These are phyloP conservation scores for Candida dendrica DNA, from an alignment of 805 yeast genomes.

Conservation along the genomic window DNA sequence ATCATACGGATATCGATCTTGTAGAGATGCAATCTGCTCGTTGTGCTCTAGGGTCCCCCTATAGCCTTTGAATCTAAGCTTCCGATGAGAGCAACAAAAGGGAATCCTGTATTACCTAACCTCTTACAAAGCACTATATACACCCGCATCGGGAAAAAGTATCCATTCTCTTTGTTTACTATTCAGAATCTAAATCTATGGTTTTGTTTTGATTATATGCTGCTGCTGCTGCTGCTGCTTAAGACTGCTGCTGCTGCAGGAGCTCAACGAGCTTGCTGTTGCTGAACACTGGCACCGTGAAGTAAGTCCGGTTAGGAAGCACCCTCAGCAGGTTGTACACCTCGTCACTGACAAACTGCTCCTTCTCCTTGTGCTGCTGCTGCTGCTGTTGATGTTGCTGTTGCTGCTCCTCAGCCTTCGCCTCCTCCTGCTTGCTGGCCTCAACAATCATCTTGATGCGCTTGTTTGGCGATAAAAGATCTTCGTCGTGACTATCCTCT, in stretches of 20 bases:
- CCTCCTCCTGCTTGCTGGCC: neutral
- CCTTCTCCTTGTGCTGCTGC: constrained; percentile 1
- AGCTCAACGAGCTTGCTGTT: constrained; percentile 34
- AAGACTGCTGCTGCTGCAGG: constrained; percentile 24
- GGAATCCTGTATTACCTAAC: too few relatives aligned
- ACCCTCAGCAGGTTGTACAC: constrained; percentile 44
- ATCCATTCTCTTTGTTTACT: neutral
- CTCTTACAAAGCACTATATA: neutral
- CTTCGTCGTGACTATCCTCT: constrained; percentile 2
- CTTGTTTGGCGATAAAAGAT: neutral
- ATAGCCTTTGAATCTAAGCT: too few relatives aligned
- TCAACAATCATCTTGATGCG: neutral
- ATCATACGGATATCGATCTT: too few relatives aligned
- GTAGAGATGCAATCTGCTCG: too few relatives aligned
- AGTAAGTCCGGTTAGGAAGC: constrained; percentile 49
- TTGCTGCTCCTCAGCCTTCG: neutral
- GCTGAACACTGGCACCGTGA: constrained; percentile 47
- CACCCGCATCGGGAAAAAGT: neutral
- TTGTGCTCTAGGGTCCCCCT: too few relatives aligned
- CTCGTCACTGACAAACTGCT: constrained; percentile 28
- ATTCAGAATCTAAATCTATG: too few relatives aligned
- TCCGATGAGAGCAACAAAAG: too few relatives aligned
- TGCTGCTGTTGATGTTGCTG: neutral
- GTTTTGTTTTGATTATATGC: too few relatives aligned
- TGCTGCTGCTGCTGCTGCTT: constrained; percentile 34